Conservation (phyloP, 2,329 filamentous ascomycete species). For the Xylariales sp. region DNA sequence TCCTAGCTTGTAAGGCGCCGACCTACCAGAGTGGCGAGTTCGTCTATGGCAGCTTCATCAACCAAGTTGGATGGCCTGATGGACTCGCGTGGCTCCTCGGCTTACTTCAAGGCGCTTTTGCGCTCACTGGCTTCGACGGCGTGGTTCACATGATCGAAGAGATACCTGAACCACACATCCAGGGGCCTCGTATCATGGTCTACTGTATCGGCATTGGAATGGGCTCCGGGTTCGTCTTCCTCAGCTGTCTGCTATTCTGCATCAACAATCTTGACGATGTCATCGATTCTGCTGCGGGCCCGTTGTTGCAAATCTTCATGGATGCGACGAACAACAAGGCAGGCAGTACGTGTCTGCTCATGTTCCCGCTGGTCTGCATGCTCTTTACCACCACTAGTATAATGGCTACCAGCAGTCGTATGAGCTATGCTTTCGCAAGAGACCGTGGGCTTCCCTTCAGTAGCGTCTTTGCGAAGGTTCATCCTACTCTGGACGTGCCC, state of each 20-base stretch:
- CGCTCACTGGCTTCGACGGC: slow-evolving; percentile 48
- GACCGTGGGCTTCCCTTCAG: slow-evolving; percentile 61
- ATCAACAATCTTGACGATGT: slow-evolving; percentile 52
- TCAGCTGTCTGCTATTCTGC: slow-evolving; percentile 60
- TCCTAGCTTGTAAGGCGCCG: slow-evolving; percentile 61
- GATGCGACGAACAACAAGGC: slow-evolving; percentile 57
- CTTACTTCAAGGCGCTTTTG: slow-evolving; percentile 47
- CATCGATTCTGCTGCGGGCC: slow-evolving; percentile 51
- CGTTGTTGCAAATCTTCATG: slow-evolving; percentile 57
- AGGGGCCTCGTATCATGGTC: slow-evolving; percentile 30
- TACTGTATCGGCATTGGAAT: slow-evolving; percentile 59
- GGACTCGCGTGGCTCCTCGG: slow-evolving; percentile 56
- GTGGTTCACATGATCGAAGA: slow-evolving; percentile 54
- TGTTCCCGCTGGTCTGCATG: slow-evolving; percentile 61
- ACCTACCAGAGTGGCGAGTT: slow-evolving; percentile 60
- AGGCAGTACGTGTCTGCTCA: slow-evolving; percentile 59
- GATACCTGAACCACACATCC: slow-evolving; percentile 42
- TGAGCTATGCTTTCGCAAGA: slow-evolving; percentile 63
- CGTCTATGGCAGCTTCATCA: slow-evolving; percentile 65
- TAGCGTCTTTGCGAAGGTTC: slow-evolving; percentile 42
- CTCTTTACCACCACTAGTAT: slow-evolving; percentile 59
- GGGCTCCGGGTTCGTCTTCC: slow-evolving; percentile 57
- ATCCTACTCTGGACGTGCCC: slow-evolving; percentile 57
- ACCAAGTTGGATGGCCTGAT: slow-evolving; percentile 65
- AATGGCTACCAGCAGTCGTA: slow-evolving; percentile 62